Conservation (phyloP, 345 rosid genomes). For the Euphorbia lathyris region DNA sequence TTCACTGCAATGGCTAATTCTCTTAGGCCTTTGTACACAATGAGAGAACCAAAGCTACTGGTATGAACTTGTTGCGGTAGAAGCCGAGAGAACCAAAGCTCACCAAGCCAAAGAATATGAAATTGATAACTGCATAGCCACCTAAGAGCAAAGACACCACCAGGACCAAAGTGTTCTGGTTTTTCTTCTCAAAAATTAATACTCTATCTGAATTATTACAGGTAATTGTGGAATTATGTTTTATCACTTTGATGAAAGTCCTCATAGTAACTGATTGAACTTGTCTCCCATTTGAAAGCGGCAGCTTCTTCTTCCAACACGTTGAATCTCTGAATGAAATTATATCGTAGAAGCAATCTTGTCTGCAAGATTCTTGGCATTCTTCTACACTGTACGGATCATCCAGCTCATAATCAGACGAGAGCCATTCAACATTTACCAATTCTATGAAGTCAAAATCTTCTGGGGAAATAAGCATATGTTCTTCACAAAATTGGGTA, state of each 20-base stretch:
- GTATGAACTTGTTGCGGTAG: constrained; percentile 2
- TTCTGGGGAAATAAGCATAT: constrained; percentile 6
- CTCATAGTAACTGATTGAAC: background rate
- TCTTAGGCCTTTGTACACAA: constrained; percentile 23
- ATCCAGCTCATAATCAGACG: constrained; percentile 26
- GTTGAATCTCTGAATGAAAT: background rate
- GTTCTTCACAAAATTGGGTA: constrained; percentile 22
- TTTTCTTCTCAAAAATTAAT: background rate
- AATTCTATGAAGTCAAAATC: constrained; percentile 23
- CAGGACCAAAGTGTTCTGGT: background rate
- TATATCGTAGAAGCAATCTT: constrained; percentile 40
- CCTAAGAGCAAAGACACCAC: constrained; percentile 22
- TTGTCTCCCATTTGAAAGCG: constrained; percentile 35
- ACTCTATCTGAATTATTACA: no score
- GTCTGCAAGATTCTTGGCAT: constrained; percentile 31
- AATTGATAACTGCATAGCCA: constrained; percentile 25
- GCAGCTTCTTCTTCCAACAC: constrained; percentile 40
- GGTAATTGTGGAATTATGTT: no score
- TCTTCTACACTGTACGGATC: constrained; percentile 18
- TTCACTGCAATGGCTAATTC: constrained; percentile 21
- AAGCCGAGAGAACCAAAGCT: constrained; percentile 15
- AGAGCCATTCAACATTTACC: constrained; percentile 26
- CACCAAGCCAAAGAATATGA: constrained; percentile 8
- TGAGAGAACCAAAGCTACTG: constrained; percentile 19
- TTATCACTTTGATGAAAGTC: constrained; percentile 26